Percentiles rank a stretch among this genome's conserved stretches.
phyloP scores from a whole-genome alignment of 1,284 basidiomycete genomes.

The Moesziomyces parantarcticus region DNA sequence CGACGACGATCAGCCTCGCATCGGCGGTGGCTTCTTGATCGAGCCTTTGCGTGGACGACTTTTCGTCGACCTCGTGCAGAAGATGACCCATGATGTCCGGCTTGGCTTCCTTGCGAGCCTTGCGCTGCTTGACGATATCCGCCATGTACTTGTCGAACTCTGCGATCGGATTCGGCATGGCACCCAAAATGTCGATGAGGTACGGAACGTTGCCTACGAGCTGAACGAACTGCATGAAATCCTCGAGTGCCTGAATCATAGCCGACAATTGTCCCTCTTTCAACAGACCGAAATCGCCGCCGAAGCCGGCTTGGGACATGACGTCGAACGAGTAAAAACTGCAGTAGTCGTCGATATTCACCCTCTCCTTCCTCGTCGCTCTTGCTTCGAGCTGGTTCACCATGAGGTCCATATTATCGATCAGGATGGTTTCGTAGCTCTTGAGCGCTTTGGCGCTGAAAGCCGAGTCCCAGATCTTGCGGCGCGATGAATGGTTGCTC shows the following conservation, averaged over 20 bases:
- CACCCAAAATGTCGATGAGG: slow-evolving; percentile 23
- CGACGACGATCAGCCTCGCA: slow-evolving; percentile 38
- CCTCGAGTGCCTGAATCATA: slow-evolving; percentile 30
- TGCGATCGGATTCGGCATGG: slow-evolving; percentile 39
- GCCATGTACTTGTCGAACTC: slow-evolving; percentile 40
- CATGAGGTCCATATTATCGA: slow-evolving; percentile 26
- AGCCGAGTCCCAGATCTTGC: slow-evolving; percentile 47
- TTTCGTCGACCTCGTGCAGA: slow-evolving; percentile 10
- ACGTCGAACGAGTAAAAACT: slow-evolving; percentile 44
- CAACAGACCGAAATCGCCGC: slow-evolving; percentile 35
- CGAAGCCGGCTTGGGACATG: slow-evolving; percentile 41
- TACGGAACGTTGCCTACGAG: slow-evolving; percentile 44
- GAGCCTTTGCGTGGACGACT: slow-evolving; percentile 1
- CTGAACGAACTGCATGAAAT: slow-evolving; percentile 28
- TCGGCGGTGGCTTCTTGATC: slow-evolving; percentile 31
- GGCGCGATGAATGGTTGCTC: slow-evolving; percentile 17
- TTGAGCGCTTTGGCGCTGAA: slow-evolving; percentile 46
- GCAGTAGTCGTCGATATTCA: slow-evolving; percentile 40
- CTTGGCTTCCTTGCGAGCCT: slow-evolving; percentile 13
- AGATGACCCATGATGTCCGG: slow-evolving; percentile 39
- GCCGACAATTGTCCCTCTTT: slow-evolving; percentile 29
- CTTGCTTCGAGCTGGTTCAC: slow-evolving; percentile 30
- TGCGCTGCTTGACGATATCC: slow-evolving; percentile 27
- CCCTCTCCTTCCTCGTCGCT: slow-evolving; percentile 19
- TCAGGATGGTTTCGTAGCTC: slow-evolving; percentile 39